phyloP scores from a whole-genome alignment of 225 moss, liverwort and hornwort genomes.

The Marchantia paleacea region DNA sequence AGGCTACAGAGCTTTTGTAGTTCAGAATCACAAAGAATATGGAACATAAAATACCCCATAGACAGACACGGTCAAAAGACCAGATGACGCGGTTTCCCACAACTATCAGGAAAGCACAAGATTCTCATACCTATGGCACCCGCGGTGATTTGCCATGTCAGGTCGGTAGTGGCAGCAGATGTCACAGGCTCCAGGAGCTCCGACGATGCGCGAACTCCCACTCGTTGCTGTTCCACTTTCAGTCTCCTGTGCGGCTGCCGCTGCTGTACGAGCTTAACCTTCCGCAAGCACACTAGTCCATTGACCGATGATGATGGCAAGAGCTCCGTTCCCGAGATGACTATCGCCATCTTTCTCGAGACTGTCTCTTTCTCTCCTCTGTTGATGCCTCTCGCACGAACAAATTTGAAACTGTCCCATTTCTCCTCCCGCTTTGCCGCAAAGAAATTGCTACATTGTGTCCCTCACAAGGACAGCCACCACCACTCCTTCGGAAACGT shows the following conservation, averaged over 20 bases:
- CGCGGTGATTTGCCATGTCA: constrained; percentile 74
- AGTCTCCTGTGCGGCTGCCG: not conserved
- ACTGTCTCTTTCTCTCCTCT: not conserved
- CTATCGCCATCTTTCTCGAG: not conserved
- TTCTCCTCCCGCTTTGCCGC: not conserved
- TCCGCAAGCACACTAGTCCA: not conserved
- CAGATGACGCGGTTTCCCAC: not conserved
- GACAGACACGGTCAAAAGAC: not conserved
- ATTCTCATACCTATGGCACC: constrained; percentile 61
- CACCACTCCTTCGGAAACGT: too few species aligned
- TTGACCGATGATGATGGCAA: not conserved
- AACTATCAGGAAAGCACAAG: not conserved
- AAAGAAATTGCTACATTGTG: not conserved
- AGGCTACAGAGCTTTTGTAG: not conserved
- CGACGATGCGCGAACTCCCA: constrained; percentile 27
- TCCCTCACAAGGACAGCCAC: too few species aligned
- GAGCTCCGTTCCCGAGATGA: not conserved
- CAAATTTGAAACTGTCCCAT: too few species aligned
- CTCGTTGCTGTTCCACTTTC: not conserved
- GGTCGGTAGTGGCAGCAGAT: constrained; percentile 48
- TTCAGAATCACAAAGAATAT: not conserved
- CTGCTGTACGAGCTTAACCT: not conserved
- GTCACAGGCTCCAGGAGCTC: constrained; percentile 41
- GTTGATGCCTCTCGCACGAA: too few species aligned
- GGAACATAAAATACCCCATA: not conserved